These are phyloP conservation scores for Sorghum bicolor DNA, from an alignment of 176 grass and related monocot species.

Conservation along the genomic window DNA sequence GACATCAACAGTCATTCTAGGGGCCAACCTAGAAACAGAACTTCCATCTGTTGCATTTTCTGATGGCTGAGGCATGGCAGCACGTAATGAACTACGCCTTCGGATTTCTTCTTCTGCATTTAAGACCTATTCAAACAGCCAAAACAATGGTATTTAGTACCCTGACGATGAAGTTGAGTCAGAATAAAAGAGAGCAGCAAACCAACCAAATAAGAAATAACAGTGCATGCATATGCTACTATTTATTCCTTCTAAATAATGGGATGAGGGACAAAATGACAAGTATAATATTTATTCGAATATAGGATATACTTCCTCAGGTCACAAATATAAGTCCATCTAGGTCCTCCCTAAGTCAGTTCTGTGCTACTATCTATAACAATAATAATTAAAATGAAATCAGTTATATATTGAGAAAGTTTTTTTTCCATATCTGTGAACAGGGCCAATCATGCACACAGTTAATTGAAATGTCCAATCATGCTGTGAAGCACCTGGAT, in stretches of 20 bases:
- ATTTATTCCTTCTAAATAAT: neutral
- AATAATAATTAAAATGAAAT: no score
- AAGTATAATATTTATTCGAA: neutral
- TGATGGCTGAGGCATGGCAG: conserved; percentile 42
- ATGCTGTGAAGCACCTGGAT: neutral
- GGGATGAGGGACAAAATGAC: neutral
- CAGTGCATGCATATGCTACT: neutral
- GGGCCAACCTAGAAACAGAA: conserved; percentile 44
- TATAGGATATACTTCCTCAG: neutral
- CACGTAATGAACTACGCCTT: conserved; percentile 37
- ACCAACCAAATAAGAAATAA: neutral
- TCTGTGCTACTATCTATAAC: no score
- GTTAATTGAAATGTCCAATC: neutral
- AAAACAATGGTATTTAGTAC: conserved; percentile 4
- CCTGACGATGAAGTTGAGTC: neutral
- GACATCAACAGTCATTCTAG: conserved; percentile 72
- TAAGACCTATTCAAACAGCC: conserved; percentile 59
- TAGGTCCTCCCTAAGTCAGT: no score
- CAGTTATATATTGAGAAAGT: no score
- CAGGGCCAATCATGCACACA: no score
- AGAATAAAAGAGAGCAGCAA: conserved; percentile 1
- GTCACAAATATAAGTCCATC: no score
- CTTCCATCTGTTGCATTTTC: conserved; percentile 57
- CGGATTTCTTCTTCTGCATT: conserved; percentile 95
- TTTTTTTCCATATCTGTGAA: no score